A percentile compares a stretch with the other conserved stretches of the same genome.
Evolutionary conservation across 768 basidiomycete species (phyloP).

Genomic region (Sporobolomyces roseus): DNA sequence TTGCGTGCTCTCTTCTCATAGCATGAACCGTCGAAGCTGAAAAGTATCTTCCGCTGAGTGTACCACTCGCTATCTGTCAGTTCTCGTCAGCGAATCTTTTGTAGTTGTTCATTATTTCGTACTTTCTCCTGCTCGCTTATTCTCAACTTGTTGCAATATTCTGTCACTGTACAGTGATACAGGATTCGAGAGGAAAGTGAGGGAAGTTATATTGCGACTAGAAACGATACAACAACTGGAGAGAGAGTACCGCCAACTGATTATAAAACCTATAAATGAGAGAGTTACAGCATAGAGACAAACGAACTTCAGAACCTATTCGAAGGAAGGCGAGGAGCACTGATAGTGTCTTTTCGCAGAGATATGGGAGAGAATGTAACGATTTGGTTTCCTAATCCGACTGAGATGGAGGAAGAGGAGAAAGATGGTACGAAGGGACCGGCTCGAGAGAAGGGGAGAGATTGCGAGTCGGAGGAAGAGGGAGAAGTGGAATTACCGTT

Average conservation of each 20-base stretch:
- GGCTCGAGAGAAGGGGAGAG: slow-evolving; percentile 35
- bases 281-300: no score
- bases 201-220: no score
- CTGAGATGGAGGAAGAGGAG: neutral
- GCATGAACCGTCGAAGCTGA: slow-evolving; percentile 23
- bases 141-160: neutral
- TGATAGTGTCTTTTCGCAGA: slow-evolving; percentile 6
- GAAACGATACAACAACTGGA: no score
- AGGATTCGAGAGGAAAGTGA: no score
- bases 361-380: slow-evolving; percentile 1
- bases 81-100: neutral
- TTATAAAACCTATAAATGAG: no score
- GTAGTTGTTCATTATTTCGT: neutral
- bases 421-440: slow-evolving; percentile 18
- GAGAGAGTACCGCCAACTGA: no score
- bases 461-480: neutral
- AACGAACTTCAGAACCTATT: no score
- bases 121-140: neutral
- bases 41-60: no score
- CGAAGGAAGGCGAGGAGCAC: no score
- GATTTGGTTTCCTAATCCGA: slow-evolving; percentile 31
- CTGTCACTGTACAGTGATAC: no score
- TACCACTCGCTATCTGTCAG: no score
- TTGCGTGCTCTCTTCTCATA: neutral
- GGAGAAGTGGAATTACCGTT: no score